Base-by-base conservation (phyloP, 164 flowering plant genomes). In the Tetrastigma voinierianum region DNA sequence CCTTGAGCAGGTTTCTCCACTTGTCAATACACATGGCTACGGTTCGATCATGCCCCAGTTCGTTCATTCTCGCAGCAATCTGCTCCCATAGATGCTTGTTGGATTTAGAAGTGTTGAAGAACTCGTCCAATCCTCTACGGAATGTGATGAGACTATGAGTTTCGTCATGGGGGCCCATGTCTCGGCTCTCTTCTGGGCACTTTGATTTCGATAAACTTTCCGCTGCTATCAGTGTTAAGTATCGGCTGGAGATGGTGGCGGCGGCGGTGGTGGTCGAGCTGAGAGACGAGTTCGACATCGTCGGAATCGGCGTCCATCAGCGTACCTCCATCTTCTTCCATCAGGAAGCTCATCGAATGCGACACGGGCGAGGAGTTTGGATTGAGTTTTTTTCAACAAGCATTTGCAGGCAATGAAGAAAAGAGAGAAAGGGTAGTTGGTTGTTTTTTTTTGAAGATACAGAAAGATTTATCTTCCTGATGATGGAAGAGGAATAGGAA, bases 1-100 rank as follows among this genome's bases (percentile, higher is more conserved):
- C 98, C 81, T 93, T 93, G 70, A 93, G 67, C 68, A 93, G 67
- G 64, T 93, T 93, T 85, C 98, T 84, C 98, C 98, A 93, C 80
- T 93, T 93, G 71, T 93, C 98, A 16, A 96, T 93, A 55, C 97
- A 91, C 97, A 91, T 91, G 12, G 91, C 88, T 0, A 96, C 89
- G 0, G 93, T 85, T 10, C 98, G 72, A 67, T 93, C 98, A 40
- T 89, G 90, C 21, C 98, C 95, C 40, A 83, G 85, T 10, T 85
- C 95, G 59, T 90, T 84, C 96, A 93, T 93, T 78, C 89, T 93
- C 1, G 80, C 64, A 7, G 95, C 87, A 57, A 93, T 93, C 77
- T 89, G 91, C 62, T 93, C 98, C 98, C 98, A 93, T 57, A 93
- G 69, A 64, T 90, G 98, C 78, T 85, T 88, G 72, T 91, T 91